Evolutionary conservation across 768 basidiomycete species (phyloP).

Genomic region (Candolleomyces eurysporus): DNA sequence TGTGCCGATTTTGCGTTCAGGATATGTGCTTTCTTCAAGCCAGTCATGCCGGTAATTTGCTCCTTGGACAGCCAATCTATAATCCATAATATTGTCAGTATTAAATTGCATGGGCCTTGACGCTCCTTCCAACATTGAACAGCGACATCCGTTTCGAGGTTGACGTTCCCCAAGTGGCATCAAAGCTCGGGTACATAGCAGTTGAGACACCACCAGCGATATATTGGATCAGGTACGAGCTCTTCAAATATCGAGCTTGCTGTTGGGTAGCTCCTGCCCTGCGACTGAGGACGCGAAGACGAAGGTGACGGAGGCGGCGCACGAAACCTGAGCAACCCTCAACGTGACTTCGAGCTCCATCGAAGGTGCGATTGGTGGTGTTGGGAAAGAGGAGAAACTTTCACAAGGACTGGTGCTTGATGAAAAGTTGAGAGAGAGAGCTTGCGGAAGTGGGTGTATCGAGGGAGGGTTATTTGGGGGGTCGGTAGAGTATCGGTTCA

Average conservation of each 20-base stretch:
- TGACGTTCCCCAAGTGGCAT: background rate
- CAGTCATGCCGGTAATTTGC: no score
- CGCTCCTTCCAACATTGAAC: no score
- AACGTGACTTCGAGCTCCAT: background rate
- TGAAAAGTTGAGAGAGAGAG: slow-evolving; percentile 22
- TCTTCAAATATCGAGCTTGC: background rate
- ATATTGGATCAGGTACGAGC: background rate
- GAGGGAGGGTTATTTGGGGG: slow-evolving; percentile 35
- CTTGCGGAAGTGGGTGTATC: slow-evolving; percentile 34
- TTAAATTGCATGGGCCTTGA: no score
- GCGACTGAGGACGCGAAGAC: background rate
- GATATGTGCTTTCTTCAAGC: no score
- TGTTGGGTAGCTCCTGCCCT: background rate
- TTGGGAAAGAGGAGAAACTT: background rate
- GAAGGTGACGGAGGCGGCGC: background rate
- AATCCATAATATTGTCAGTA: no score
- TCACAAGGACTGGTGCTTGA: background rate
- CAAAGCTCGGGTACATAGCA: background rate
- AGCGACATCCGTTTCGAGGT: background rate
- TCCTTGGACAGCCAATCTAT: no score
- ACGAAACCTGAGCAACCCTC: background rate
- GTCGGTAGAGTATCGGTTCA: slow-evolving; percentile 34
- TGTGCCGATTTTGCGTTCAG: no score
- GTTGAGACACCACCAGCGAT: background rate
- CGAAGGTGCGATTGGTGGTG: background rate